Conservation (phyloP, 108 stramenopile species). For the Aurantiochytrium sp. region DNA sequence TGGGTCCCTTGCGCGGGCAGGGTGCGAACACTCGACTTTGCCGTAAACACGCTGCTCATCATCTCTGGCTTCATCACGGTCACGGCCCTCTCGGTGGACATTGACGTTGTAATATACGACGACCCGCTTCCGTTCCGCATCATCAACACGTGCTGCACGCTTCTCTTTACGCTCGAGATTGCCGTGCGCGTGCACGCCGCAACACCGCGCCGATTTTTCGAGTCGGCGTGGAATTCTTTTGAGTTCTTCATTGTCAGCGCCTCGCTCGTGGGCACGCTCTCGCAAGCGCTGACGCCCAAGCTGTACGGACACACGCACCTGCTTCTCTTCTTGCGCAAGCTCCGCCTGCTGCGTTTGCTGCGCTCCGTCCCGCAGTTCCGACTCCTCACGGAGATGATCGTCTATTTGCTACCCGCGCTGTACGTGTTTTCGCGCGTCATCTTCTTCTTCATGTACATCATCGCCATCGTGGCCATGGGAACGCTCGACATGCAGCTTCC, state of each 20-base stretch:
- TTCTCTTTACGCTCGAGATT: not conserved
- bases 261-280: not conserved
- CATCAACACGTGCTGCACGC: not conserved
- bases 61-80: constrained; percentile 3
- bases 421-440: not conserved
- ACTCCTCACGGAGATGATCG: not conserved
- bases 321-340: not conserved
- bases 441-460: constrained; percentile 30
- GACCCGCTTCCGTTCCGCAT: not conserved
- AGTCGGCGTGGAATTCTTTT: constrained; percentile 12
- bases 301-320: not conserved
- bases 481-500: not conserved
- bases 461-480: constrained; percentile 9
- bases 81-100: not conserved
- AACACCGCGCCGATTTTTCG: not conserved
- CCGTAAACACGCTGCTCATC: not conserved
- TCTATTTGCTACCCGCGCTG: not conserved
- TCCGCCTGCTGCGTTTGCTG: constrained; percentile 2
- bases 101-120: not conserved
- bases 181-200: constrained; percentile 6
- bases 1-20: not conserved
- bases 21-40: not conserved
- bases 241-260: not conserved
- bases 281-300: not conserved
- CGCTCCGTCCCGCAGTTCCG: constrained; percentile 1